Conservation (phyloP, 495 filamentous ascomycete species). For the Neurospora terricola region DNA sequence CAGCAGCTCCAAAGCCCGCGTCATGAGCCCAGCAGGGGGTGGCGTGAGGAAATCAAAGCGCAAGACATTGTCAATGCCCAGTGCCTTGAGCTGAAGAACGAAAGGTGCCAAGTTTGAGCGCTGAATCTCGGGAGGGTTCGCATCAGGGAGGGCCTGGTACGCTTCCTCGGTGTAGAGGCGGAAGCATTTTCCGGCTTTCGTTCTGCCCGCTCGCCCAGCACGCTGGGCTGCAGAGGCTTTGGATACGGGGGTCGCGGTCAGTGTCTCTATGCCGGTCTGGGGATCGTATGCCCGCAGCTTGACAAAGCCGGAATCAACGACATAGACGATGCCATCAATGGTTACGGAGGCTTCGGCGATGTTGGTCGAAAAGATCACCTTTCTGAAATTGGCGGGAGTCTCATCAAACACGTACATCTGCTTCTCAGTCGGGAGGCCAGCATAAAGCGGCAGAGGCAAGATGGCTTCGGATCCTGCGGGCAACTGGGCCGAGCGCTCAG, state of each 20-base stretch:
- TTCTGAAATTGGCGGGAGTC: slow-evolving; percentile 73
- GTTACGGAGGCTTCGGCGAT: slow-evolving; percentile 95
- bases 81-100: slow-evolving; percentile 86
- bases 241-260: slow-evolving; percentile 81
- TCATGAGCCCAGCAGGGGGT: slow-evolving; percentile 79
- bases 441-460: slow-evolving; percentile 75
- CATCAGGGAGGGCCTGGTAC: slow-evolving; percentile 59
- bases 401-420: slow-evolving; percentile 91
- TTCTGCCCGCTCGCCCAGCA: slow-evolving; percentile 83
- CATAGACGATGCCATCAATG: slow-evolving; percentile 86
- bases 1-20: slow-evolving; percentile 78
- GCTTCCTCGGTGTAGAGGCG: slow-evolving; percentile 78
- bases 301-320: slow-evolving; percentile 86
- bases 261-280: slow-evolving; percentile 74
- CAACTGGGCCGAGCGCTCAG: slow-evolving; percentile 66
- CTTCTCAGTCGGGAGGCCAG: slow-evolving; percentile 77
- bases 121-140: slow-evolving; percentile 84
- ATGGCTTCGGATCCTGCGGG: slow-evolving; percentile 60
- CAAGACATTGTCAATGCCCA: slow-evolving; percentile 92
- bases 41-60: slow-evolving; percentile 85
- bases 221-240: slow-evolving; percentile 90
- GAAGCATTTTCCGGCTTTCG: slow-evolving; percentile 90
- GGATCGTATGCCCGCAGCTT: slow-evolving; percentile 88
- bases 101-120: slow-evolving; percentile 85
- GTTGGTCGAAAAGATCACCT: slow-evolving; percentile 91